A percentile compares a stretch with the other conserved stretches of the same genome.
These are phyloP conservation scores for Pouteria glomerata DNA, from an alignment of 148 eudicot species.

Conservation along the genomic window DNA sequence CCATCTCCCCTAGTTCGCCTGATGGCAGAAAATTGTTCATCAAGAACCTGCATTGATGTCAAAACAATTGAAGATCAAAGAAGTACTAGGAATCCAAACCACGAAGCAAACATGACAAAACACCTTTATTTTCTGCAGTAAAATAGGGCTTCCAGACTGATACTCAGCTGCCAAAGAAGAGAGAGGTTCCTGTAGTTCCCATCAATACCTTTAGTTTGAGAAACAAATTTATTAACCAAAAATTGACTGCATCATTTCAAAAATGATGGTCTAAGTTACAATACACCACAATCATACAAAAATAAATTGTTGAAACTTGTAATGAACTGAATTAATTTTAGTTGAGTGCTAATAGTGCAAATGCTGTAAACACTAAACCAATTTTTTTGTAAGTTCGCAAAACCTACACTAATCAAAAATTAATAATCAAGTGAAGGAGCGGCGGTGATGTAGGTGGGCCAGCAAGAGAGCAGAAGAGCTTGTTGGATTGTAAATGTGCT, in stretches of 20 bases:
- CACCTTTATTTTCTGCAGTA: constrained; percentile 88
- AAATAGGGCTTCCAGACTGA: constrained; percentile 75
- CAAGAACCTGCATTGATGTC: constrained; percentile 48
- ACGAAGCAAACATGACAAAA: neutral
- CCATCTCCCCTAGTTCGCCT: constrained; percentile 97
- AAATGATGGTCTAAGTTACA: neutral
- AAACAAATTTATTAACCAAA: neutral
- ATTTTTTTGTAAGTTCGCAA: no score
- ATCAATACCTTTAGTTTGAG: constrained; percentile 3
- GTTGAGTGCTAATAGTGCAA: neutral
- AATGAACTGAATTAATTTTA: neutral
- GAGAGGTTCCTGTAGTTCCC: constrained; percentile 66
- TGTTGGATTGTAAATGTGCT: no score
- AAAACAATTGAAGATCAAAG: neutral
- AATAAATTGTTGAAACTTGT: neutral
- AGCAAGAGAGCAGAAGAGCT: no score
- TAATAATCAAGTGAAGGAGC: neutral
- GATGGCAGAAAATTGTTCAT: constrained; percentile 60
- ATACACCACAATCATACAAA: no score
- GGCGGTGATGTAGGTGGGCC: no score
- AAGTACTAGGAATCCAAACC: neutral
- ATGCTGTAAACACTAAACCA: neutral
- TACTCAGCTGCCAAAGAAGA: constrained; percentile 76
- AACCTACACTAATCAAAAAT: no score
- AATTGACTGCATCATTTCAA: neutral